Base-by-base conservation (phyloP, 1,284 basidiomycete species). In the Pholiota adiposa region DNA sequence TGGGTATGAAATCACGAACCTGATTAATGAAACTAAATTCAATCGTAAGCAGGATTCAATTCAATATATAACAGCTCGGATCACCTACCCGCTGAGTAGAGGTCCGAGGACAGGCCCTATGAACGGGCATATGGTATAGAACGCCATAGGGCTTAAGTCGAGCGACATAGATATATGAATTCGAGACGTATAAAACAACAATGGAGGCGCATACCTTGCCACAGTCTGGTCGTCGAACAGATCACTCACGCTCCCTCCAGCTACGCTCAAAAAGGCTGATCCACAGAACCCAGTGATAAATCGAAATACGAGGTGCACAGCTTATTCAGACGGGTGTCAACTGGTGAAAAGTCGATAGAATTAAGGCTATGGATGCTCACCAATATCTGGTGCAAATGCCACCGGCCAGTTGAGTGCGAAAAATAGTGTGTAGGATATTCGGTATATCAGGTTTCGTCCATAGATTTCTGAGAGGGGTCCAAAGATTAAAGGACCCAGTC, bases 181-280 rank as follows among this genome's bases (percentile, higher is more conserved):
- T 16, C 21, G 14, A n/a, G 19, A 80, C n/a, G n/a, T n/a, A n/a
- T n/a, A n/a, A n/a, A n/a, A n/a, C n/a, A 78, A 14, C 4, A 44
- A 36, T 44, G 29, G 44, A 55, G 12, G 25, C 4, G 78, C 87
- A 63, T 67, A 92, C 85, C 79, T 87, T 51, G 84, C 88, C 8
- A 94, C 86, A 16, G 82, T 77, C 0, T 73, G 68, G 63, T 90
- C 85, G 0, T 76, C 71, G 67, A 93, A 94, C 58, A 93, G 70
- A 70, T 94, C 93, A 19, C 86, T 86, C 18, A 94, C 84, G 51
- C 86, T 88, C 2, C 93, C 93, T 0, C 93, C 93, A 0, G 89
- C 87, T 1, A 95, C 92, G 58, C 85, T 88, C 21, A 95, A 75
- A 72, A 95, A 95, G 0, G 91, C 87, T 0, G 89, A 78, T 0